Evolutionary conservation across 345 rosid species (phyloP).

Genomic region (Psidium guajava): DNA sequence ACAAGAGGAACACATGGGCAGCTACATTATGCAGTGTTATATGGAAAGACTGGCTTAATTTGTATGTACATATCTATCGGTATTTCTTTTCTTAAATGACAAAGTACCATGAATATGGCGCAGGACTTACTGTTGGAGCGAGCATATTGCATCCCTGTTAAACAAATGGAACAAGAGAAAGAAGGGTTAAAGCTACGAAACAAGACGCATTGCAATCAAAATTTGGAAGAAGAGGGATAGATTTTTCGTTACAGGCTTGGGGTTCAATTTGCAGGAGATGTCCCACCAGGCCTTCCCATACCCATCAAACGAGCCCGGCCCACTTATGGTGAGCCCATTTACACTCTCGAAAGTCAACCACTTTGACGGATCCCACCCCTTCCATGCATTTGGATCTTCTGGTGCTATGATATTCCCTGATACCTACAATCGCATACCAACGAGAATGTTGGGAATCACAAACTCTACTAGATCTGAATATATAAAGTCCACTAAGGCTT

Average conservation of each 20-base stretch:
- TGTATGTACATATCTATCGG: background rate
- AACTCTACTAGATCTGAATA: background rate
- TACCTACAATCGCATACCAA: background rate
- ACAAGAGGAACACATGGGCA: background rate
- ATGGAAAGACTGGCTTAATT: background rate
- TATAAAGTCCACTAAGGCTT: background rate
- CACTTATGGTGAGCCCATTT: background rate
- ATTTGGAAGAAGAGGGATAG: background rate
- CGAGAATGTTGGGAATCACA: background rate
- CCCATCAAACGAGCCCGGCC: background rate
- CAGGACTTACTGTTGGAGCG: background rate
- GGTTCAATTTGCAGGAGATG: background rate
- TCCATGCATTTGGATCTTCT: background rate
- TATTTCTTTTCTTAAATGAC: background rate
- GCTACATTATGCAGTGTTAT: background rate
- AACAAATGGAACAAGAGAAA: background rate
- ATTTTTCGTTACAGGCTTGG: background rate
- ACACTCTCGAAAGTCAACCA: background rate
- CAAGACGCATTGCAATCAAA: background rate
- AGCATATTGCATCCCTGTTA: background rate
- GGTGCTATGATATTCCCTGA: background rate
- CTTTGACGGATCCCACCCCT: background rate
- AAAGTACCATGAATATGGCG: background rate
- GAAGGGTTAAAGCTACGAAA: background rate
- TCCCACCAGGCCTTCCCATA: background rate